These are phyloP conservation scores for Thraustochytrium sp. DNA, from an alignment of 352 stramenopile species.

Conservation along the genomic window DNA sequence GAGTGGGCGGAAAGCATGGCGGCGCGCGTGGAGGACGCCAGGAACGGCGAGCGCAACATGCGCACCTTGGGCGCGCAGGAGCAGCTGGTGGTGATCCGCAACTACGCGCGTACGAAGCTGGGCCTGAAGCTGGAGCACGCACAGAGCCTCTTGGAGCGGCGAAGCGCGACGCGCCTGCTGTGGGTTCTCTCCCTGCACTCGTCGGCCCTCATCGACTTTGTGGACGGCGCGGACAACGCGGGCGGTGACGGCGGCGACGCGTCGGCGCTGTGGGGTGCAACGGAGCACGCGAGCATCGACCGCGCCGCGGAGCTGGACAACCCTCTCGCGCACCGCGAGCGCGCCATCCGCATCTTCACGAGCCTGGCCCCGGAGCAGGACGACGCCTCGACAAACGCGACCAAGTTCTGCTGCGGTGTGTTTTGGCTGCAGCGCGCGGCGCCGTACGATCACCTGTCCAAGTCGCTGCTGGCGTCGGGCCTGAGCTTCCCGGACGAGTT, in stretches of 20 bases:
- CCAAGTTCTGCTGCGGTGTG: not conserved
- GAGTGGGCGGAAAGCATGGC: not conserved
- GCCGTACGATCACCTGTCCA: not conserved
- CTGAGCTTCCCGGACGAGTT: conserved; percentile 25
- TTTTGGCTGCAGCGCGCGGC: conserved; percentile 15
- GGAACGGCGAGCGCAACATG: not conserved
- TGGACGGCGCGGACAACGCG: not conserved
- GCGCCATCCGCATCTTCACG: not conserved
- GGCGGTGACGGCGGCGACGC: not conserved
- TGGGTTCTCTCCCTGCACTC: not conserved
- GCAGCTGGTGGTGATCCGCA: not conserved
- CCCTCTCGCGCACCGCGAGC: not conserved
- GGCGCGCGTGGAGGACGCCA: not conserved
- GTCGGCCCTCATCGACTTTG: not conserved
- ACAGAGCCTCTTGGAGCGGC: not conserved
- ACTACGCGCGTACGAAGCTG: not conserved
- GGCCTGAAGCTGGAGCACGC: not conserved
- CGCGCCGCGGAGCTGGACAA: not conserved
- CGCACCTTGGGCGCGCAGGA: not conserved
- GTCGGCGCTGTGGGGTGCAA: not conserved
- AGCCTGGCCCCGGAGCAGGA: not conserved
- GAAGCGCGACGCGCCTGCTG: not conserved
- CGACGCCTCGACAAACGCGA: not conserved
- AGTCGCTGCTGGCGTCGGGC: not conserved
- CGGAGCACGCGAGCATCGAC: not conserved